These are phyloP conservation scores for Candida tammaniensis DNA, from an alignment of 805 yeast species.

Conservation along the genomic window DNA sequence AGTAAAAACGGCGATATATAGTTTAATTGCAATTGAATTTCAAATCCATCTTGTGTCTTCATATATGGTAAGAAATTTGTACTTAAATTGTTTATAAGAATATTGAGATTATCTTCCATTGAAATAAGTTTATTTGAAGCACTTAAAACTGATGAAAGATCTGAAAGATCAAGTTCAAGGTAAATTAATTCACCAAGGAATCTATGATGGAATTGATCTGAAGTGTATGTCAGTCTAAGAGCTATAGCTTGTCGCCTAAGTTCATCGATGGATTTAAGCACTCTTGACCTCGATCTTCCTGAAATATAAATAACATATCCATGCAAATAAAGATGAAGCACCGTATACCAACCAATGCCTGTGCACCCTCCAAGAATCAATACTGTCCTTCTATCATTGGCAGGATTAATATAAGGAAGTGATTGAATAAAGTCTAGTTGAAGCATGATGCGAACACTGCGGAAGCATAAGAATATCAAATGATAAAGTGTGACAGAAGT, in stretches of 20 bases:
- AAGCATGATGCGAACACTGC: conserved; percentile 9
- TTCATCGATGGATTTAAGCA: conserved; percentile 54
- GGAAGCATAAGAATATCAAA: too few species aligned
- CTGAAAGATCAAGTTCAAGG: conserved; percentile 36
- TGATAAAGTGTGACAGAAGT: too few species aligned
- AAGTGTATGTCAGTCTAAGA: conserved; percentile 20
- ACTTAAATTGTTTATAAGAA: conserved; percentile 77
- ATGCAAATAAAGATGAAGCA: conserved; percentile 71
- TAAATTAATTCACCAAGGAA: conserved; percentile 34
- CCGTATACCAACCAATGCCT: conserved; percentile 79
- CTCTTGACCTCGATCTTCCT: conserved; percentile 60
- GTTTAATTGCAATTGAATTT: conserved; percentile 76
- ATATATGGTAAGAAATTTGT: conserved; percentile 73
- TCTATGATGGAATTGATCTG: conserved; percentile 20
- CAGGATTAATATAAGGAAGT: conserved; percentile 63
- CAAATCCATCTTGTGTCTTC: conserved; percentile 67
- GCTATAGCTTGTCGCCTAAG: conserved; percentile 52
- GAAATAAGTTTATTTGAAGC: conserved; percentile 48
- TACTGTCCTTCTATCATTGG: conserved; percentile 55
- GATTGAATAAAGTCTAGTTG: conserved; percentile 7
- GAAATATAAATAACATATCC: conserved; percentile 76
- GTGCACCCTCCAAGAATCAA: conserved; percentile 79
- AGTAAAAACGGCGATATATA: conserved; percentile 73
- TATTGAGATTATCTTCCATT: conserved; percentile 51
- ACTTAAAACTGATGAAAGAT: conserved; percentile 27